Conservation (phyloP, 257 asterid genomes). For the Ballota nigra region DNA sequence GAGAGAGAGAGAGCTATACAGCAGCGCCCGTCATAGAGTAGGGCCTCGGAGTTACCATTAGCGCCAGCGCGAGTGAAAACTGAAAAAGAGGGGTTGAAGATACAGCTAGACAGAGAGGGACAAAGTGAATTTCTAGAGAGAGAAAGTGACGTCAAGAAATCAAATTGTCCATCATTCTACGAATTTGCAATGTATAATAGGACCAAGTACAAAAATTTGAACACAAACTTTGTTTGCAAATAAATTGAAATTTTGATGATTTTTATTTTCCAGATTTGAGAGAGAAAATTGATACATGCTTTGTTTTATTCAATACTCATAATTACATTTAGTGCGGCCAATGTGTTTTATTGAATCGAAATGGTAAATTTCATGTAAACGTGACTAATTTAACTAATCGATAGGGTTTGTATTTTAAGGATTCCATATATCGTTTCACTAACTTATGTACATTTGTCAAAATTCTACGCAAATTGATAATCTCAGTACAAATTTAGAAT, state of each 20-base stretch:
- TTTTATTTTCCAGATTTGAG: background rate
- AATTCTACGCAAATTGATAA: no score
- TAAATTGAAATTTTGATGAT: background rate
- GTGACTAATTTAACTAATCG: no score
- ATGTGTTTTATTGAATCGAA: background rate
- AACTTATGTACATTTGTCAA: no score
- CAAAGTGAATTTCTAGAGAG: slow-evolving; percentile 16
- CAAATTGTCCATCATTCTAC: background rate
- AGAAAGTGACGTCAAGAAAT: background rate
- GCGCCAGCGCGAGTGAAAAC: background rate
- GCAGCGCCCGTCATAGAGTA: slow-evolving; percentile 19
- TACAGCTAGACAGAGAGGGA: slow-evolving; percentile 25
- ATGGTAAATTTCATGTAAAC: no score
- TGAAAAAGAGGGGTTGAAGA: slow-evolving; percentile 16
- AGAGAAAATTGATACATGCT: no score
- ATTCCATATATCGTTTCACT: no score
- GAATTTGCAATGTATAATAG: no score
- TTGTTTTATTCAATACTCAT: background rate
- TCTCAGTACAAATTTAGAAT: no score
- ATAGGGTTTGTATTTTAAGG: no score
- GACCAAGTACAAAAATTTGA: background rate
- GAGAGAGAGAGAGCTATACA: slow-evolving; percentile 15
- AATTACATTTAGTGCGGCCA: no score
- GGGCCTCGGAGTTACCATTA: slow-evolving; percentile 16
- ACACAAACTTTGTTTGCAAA: background rate